Base-by-base conservation (phyloP, 495 filamentous ascomycete genomes). In the Chaetomidium leptoderma region DNA sequence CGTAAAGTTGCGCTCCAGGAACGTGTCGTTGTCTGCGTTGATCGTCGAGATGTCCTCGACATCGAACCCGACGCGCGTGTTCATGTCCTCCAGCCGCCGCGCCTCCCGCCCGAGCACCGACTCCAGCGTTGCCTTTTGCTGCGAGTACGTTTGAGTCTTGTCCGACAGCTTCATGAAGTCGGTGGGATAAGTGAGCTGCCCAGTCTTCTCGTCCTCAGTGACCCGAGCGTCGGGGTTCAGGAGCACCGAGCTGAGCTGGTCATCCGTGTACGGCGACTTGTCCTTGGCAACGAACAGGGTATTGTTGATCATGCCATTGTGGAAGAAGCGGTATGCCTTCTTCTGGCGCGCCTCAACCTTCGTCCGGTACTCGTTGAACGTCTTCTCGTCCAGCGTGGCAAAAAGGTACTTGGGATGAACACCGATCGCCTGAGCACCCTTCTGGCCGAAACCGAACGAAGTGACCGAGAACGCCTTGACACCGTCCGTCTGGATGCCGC, bases 381-480 rank as follows among this genome's bases (percentile, higher is more conserved):
- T 87, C 27, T 86, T 76, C 73, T 89, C 81, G 72, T 97, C 91
- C 32, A 99, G 88, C n/a, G 88, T 85, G 29, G 95, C 93, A 68
- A 86, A 99, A 54, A 99, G 85, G 71, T 97, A 99, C 72, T 86
- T 91, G 55, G 93, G 89, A 71, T 97, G 92, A 51, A 99, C 88
- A 75, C 92, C 95, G 69, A 99, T 91, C 44, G 87, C 92, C 75
- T 97, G 95, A 48, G 93, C 91, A 66, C 93, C 93, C 83, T 97
- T 97, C 74, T 99, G 93, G 58, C 93, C 93, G 78, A 99, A 99
- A 73, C 93, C 93, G 74, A 99, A 99, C 2, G 93, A 99, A 14
- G 95, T 99, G 53, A 99, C 87, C 0, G 90, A 95, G 82, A 99
- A 97, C 6, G 93, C 93, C 74, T 96, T 97, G 75, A 99, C 78